Base-by-base conservation (phyloP, 2,329 filamentous ascomycete genomes). In the Cordyceps javanica region DNA sequence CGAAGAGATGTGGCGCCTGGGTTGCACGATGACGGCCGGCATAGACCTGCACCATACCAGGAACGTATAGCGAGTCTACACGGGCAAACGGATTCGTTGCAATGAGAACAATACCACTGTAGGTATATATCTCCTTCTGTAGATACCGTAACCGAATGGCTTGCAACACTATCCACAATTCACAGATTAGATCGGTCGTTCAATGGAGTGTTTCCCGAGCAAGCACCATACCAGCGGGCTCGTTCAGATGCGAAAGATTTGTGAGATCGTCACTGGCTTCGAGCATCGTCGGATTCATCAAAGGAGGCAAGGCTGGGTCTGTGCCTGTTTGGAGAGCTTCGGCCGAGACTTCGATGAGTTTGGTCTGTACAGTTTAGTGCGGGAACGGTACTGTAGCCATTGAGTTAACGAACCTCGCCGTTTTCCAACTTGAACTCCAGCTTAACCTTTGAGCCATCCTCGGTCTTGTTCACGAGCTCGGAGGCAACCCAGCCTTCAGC, bases 31-130 rank as follows among this genome's bases (percentile, higher is more conserved):
- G 92, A 75, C 93, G 97, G 69, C 94, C 94, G 58, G 94, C 92
- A 75, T 99, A 99, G 39, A 97, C 91, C 73, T 99, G 94, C n/a
- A 99, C 92, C 93, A 99, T 99, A 64, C 94, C 94, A 19, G 93
- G 92, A 11, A 99, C 94, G 74, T 99, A 99, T 69, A 99, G 85
- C 42, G 94, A 99, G 73, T 99, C 94, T 64, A 99, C 92, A 63
- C 94, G 85, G 55, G 95, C 94, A 69, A 99, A 99, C 23, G 94
- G 94, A 76, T 99, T 99, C 62, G 94, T 96, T 62, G 94, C 94
- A 77, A 99, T 99, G 66, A 99, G 82, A 63, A 99, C 94, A 69
- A 99, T 97, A 70, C 94, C 94, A 72, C 91, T 96, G 79, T 99
- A 99, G 69, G 94, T 99, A 80, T 99, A 99, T 68, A 99, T 99